Evolutionary conservation across 73 alveolate species (phyloP).

Genomic region (Paraurostyla sp.): DNA sequence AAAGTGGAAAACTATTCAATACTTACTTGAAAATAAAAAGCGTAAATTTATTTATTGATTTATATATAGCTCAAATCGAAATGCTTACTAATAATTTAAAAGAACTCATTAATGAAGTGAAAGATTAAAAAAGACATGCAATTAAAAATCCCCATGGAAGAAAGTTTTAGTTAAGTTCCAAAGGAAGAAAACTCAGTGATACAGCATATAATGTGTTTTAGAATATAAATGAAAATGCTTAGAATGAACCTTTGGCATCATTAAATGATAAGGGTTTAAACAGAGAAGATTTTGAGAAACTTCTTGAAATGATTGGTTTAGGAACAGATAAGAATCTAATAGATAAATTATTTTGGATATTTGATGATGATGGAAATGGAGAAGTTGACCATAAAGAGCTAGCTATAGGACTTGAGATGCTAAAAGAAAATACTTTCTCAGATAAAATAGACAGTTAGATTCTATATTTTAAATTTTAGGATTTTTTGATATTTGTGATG

Average conservation of each 20-base stretch:
- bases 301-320: slow-evolving; percentile 60
- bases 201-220: background rate
- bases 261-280: slow-evolving; percentile 44
- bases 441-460: slow-evolving; percentile 83
- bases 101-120: slow-evolving; percentile 58
- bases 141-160: background rate
- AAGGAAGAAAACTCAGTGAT: background rate
- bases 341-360: slow-evolving; percentile 73
- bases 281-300: slow-evolving; percentile 64
- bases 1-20: slow-evolving; percentile 70
- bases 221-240: background rate
- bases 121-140: slow-evolving; percentile 28
- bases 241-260: background rate
- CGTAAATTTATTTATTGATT: slow-evolving; percentile 1
- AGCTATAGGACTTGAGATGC: slow-evolving; percentile 87
- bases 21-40: slow-evolving; percentile 60
- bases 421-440: slow-evolving; percentile 80
- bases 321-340: slow-evolving; percentile 59
- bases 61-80: slow-evolving; percentile 62
- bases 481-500: slow-evolving; percentile 90
- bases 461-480: slow-evolving; percentile 15
- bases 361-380: slow-evolving; percentile 90
- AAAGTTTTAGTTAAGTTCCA: background rate
- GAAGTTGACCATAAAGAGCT: slow-evolving; percentile 87
- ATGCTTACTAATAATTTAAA: slow-evolving; percentile 66